Evolutionary conservation across 257 asterid genomes (phyloP).

Genomic region (Penstemon davidsonii): DNA sequence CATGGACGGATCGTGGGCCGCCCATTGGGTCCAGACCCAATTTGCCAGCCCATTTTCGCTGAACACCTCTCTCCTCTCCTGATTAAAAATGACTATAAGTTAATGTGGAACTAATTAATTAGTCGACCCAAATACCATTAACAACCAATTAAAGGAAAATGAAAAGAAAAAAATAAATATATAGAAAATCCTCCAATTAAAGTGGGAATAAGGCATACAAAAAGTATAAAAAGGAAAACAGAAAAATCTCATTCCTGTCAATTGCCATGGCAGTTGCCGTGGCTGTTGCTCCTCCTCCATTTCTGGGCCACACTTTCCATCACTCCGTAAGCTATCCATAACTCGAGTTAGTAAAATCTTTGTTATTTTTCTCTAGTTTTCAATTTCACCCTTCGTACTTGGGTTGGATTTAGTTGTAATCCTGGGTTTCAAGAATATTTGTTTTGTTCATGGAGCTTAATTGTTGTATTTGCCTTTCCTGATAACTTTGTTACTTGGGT

Average conservation of each 20-base stretch:
- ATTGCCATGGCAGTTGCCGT: conserved; percentile 61
- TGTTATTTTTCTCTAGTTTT: background rate
- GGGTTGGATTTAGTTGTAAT: conserved; percentile 1
- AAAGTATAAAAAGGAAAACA: background rate
- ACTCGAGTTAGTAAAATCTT: background rate
- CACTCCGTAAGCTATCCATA: conserved; percentile 44
- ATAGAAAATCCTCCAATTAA: too few relatives aligned
- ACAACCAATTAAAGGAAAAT: too few relatives aligned
- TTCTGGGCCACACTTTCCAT: conserved; percentile 50
- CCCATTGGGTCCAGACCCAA: too few relatives aligned
- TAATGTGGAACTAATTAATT: too few relatives aligned
- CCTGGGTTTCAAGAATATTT: conserved; percentile 9
- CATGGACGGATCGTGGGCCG: too few relatives aligned
- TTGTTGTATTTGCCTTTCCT: background rate
- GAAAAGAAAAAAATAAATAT: too few relatives aligned
- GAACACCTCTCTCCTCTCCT: too few relatives aligned
- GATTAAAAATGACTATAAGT: too few relatives aligned
- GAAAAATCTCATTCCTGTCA: conserved; percentile 22
- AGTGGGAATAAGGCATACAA: background rate
- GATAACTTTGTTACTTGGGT: conserved; percentile 3
- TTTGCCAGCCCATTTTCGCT: too few relatives aligned
- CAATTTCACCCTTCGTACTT: background rate
- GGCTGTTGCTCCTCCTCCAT: conserved; percentile 57
- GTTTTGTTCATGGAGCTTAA: conserved; percentile 10
- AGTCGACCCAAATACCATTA: too few relatives aligned